Conservation (phyloP, 2,329 filamentous ascomycete genomes). For the Blastomyces percursus region DNA sequence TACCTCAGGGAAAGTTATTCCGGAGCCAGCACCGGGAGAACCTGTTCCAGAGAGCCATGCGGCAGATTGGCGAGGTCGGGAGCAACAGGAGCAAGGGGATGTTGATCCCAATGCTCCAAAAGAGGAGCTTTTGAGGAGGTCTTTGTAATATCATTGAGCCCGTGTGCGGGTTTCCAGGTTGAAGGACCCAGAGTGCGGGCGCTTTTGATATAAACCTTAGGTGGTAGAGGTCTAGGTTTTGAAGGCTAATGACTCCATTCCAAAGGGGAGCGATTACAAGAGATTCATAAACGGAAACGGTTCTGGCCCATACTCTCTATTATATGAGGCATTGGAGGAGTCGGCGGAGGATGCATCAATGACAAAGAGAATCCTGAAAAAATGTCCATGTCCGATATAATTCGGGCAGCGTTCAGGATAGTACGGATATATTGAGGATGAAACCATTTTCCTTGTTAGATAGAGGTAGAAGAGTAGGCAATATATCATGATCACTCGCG, state of each 20-base stretch:
- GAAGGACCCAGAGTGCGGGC: background rate
- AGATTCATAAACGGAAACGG: background rate
- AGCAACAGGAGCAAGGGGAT: constrained; percentile 25
- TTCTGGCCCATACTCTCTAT: background rate
- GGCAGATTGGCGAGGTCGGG: constrained; percentile 62
- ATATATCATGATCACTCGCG: background rate
- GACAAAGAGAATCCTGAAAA: background rate
- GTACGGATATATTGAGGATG: background rate
- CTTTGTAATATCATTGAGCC: background rate
- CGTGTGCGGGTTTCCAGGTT: background rate
- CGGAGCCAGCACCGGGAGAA: constrained; percentile 55
- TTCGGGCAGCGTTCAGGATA: background rate
- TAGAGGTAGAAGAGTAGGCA: background rate
- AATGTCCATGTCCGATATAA: background rate
- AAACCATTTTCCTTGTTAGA: background rate
- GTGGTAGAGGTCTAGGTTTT: background rate
- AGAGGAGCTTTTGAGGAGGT: background rate
- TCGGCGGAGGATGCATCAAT: background rate
- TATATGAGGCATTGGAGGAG: background rate
- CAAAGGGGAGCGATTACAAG: background rate
- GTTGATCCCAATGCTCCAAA: background rate
- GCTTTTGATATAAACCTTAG: background rate
- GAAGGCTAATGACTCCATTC: background rate
- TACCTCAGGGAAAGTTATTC: constrained; percentile 39
- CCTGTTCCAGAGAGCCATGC: constrained; percentile 58